Evolutionary conservation across 768 basidiomycete species (phyloP).

Genomic region (Auricularia heimuer): DNA sequence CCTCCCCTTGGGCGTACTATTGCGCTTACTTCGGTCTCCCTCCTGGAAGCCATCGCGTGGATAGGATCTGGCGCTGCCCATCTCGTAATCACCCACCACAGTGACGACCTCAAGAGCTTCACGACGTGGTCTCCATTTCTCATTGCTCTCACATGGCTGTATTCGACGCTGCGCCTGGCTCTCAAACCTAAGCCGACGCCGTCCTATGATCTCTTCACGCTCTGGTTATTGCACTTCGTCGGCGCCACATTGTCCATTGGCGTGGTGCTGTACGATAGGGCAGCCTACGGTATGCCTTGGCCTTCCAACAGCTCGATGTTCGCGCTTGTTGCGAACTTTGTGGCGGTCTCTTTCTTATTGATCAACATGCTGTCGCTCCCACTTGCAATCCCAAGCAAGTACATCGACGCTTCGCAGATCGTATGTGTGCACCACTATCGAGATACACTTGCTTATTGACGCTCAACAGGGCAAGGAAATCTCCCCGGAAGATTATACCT

Average conservation of each 20-base stretch:
- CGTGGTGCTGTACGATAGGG: slow-evolving; percentile 7
- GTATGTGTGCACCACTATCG: neutral
- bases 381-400: neutral
- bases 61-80: slow-evolving; percentile 10
- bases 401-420: neutral
- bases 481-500: slow-evolving; percentile 70
- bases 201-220: slow-evolving; percentile 15
- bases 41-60: slow-evolving; percentile 15
- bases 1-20: slow-evolving; percentile 10
- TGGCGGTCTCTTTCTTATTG: neutral
- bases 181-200: slow-evolving; percentile 12
- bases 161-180: slow-evolving; percentile 12
- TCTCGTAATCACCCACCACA: slow-evolving; percentile 4
- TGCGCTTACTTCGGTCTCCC: slow-evolving; percentile 11
- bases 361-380: neutral
- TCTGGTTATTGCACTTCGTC: slow-evolving; percentile 13
- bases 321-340: neutral
- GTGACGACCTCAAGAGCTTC: neutral
- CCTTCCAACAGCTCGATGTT: neutral
- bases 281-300: neutral
- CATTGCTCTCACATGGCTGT: slow-evolving; percentile 17
- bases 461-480: slow-evolving; percentile 37
- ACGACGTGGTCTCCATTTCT: slow-evolving; percentile 8
- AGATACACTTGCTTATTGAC: neutral
- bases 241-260: slow-evolving; percentile 12